Percentiles rank a stretch among this genome's conserved stretches.
Evolutionary conservation across 768 basidiomycete species (phyloP).

Genomic region (Cystobasidium ongulense): DNA sequence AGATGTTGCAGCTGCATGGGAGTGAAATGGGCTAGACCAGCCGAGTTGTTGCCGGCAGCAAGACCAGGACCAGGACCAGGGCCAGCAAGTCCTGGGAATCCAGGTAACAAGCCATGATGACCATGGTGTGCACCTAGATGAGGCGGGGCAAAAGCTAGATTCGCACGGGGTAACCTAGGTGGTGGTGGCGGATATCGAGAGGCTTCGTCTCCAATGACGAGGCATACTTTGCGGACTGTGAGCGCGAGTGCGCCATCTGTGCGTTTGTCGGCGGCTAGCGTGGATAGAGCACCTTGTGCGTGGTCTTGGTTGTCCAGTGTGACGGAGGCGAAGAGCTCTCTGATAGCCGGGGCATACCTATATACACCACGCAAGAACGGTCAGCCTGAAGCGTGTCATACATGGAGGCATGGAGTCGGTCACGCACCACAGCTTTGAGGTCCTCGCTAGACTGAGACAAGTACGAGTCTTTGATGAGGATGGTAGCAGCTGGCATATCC

Average conservation of each 20-base stretch:
- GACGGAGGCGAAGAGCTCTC: constrained; percentile 7
- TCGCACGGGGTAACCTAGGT: neutral
- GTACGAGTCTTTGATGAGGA: neutral
- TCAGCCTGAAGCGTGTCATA: too few species aligned
- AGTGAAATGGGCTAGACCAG: neutral
- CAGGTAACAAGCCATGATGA: too few species aligned
- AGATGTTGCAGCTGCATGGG: neutral
- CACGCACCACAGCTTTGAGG: constrained; percentile 20
- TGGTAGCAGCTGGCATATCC: constrained; percentile 12
- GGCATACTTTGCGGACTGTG: constrained; percentile 19
- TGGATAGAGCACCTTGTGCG: constrained; percentile 7
- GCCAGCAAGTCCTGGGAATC: neutral
- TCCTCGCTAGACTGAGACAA: constrained; percentile 16
- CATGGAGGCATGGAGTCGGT: neutral
- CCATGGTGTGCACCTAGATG: neutral
- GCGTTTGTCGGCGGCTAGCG: neutral
- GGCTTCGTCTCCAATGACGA: neutral
- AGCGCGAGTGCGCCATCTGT: neutral
- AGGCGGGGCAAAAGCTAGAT: neutral
- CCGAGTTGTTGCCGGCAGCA: neutral
- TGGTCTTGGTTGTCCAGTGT: constrained; percentile 12
- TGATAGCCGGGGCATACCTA: constrained; percentile 20
- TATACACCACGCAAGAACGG: neutral
- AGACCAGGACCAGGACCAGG: neutral
- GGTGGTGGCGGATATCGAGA: neutral